A percentile compares a stretch with the other conserved stretches of the same genome.
Evolutionary conservation across 75 land plant genomes (phyloP).

Genomic region (Selaginella tamariscina): DNA sequence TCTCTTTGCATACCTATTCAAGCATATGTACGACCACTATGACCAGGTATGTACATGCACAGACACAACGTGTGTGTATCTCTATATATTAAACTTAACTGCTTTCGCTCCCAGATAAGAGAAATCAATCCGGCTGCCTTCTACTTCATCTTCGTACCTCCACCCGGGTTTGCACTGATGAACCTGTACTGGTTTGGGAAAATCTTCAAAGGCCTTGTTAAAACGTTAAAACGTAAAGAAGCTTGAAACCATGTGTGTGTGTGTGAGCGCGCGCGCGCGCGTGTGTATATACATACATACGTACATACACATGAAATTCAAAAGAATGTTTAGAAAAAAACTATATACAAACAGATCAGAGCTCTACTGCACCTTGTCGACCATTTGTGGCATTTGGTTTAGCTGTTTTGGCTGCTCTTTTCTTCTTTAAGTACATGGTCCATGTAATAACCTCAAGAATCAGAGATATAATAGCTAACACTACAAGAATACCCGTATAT

Average conservation of each 20-base stretch:
- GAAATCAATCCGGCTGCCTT: constrained; percentile 40
- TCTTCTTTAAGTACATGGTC: constrained; percentile 52
- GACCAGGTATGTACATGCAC: constrained; percentile 68
- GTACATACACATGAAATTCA: background rate
- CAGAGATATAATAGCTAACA: constrained; percentile 42
- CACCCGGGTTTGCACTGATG: constrained; percentile 41
- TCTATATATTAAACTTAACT: too few species aligned
- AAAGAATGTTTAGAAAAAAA: background rate
- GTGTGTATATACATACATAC: background rate
- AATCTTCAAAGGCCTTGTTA: constrained; percentile 17
- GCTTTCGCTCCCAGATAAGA: constrained; percentile 31
- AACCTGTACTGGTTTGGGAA: constrained; percentile 75
- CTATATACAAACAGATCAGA: background rate
- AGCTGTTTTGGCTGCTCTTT: constrained; percentile 5
- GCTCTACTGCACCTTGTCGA: background rate
- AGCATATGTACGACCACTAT: constrained; percentile 49
- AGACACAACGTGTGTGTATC: too few species aligned
- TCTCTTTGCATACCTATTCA: constrained; percentile 43
- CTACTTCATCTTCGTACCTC: constrained; percentile 40
- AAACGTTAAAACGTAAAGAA: background rate
- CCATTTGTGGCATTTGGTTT: background rate
- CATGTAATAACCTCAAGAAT: constrained; percentile 66
- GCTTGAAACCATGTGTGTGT: background rate
- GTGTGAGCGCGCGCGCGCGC: too few species aligned
- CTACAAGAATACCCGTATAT: constrained; percentile 41